Base-by-base conservation (phyloP, 768 basidiomycete genomes). In the Leccinum pellstonianum region DNA sequence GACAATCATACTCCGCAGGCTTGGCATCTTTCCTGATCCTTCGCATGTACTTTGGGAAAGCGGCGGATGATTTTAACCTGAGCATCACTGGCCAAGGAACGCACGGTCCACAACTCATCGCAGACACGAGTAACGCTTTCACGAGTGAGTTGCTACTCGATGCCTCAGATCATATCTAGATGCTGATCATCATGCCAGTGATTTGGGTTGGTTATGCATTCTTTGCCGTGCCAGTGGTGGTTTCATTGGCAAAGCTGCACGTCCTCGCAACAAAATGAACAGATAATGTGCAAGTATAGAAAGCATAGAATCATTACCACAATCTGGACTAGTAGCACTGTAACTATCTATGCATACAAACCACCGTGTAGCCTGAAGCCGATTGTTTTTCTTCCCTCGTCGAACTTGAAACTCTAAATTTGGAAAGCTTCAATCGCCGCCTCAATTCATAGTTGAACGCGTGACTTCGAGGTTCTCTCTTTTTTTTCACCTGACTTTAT, bases 41-140 rank as follows among this genome's bases (percentile, higher is more conserved):
- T 55, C 84, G 88, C 61, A 88, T 93, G 83, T 90, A 86, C 83
- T 90, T 90, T 62, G 88, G 86, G 19, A 90, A 91, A 72, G 85
- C 89, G 2, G 84, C 86, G 0, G 81, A 86, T 55, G 90, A 91
- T 67, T 92, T 93, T 75, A 93, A 93, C 69, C 68, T 75, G 48
- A 83, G 78, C 54, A 85, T 92, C 54, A 62, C 76, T 25, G 70
- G 79, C 9, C 80, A 81, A 60, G 86, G 85, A 21, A 60, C 68
- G 3, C 74, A 80, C 57, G 86, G 81, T 5, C 86, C 87, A 2
- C 75, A 83, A 35, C 76, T 92, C 48, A 75, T 84, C 48, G 90
- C 91, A 29, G 70, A 76, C 11, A 77, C 77, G n/a, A 81, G 86
- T 61, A 91, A 89, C 64, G 89, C 83, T 7, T 92, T 91, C 62